Base-by-base conservation (phyloP, 352 stramenopile species). In the Phytophthora sp. region DNA sequence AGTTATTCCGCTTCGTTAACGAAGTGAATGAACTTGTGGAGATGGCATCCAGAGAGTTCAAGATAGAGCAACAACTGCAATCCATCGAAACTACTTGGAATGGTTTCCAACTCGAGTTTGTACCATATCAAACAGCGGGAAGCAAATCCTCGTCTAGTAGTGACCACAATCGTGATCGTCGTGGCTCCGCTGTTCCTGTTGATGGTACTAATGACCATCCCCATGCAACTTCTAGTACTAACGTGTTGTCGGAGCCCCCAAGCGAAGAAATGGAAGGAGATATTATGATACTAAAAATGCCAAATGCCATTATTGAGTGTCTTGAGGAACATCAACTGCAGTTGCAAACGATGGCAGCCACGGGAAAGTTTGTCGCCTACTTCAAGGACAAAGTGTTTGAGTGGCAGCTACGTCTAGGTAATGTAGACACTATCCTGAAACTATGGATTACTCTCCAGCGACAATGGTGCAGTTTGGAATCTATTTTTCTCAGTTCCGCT, bases 51-150 rank as follows among this genome's bases (percentile, higher is more conserved):
- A 97, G 97, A n/a, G 96, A 99, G 51, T 96, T 98, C 53, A 99
- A 98, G 74, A 99, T 99, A 55, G 96, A 99, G 61, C 97, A 97
- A 59, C 96, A 98, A 45, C 74, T 99, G n/a, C 79, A 74, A 3
- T 77, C 96, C 13, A 98, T 99, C 48, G 92, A 98, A 70, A 82
- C 61, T 3, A 78, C 88, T 3, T 98, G 95, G 96, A 82, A 74
- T 42, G 72, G 79, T n/a, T 94, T 98, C 44, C 80, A 91, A 49
- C 91, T 98, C 21, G 88, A 97, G 43, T 98, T 98, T 64, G 79
- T 97, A 23, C 67, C 88, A 11, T 97, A 97, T 69, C 96, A 97
- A 69, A 88, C 82, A 0, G 68, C 79, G 15, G 65, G 56, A 12
- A 75, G 56, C n/a, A 72, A 67, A 8, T 38, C 51, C 21, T 43